These are phyloP conservation scores for Alisma plantagoaquatica DNA, from an alignment of 106 monocot species.

Conservation along the genomic window DNA sequence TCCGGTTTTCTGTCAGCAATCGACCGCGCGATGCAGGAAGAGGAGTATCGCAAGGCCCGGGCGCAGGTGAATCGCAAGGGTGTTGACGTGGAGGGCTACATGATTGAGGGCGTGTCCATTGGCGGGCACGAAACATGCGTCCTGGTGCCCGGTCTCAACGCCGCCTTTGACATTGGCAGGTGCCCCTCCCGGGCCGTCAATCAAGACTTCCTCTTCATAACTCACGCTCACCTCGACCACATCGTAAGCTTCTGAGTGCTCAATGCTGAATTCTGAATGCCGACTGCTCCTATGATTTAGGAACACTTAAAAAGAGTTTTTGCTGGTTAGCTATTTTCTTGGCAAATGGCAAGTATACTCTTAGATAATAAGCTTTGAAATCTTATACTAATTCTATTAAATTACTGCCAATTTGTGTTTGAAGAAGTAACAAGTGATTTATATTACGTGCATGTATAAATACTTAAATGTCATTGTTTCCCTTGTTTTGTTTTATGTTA, in stretches of 20 bases:
- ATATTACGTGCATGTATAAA: too few species aligned
- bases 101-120: conserved; percentile 69
- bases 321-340: too few species aligned
- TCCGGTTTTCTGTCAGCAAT: conserved; percentile 50
- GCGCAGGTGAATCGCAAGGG: conserved; percentile 77
- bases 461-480: too few species aligned
- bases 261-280: too few species aligned
- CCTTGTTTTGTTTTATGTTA: too few species aligned
- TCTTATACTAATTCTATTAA: not conserved
- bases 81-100: conserved; percentile 78
- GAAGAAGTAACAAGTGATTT: too few species aligned
- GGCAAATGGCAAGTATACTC: not conserved
- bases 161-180: conserved; percentile 81
- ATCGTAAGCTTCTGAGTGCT: conserved; percentile 70
- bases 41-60: conserved; percentile 78
- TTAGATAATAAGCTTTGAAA: not conserved
- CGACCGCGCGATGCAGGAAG: conserved; percentile 62
- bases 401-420: too few species aligned
- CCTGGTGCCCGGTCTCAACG: conserved; percentile 60
- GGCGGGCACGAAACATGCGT: conserved; percentile 94
- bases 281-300: too few species aligned
- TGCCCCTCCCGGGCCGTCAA: conserved; percentile 64
- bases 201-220: conserved; percentile 89
- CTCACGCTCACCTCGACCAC: conserved; percentile 93
- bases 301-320: not conserved